Evolutionary conservation across 805 yeast species (phyloP), one percentile per base, ranked within the genome.

Genomic region (Sporopachydermia lactativora): DNA sequence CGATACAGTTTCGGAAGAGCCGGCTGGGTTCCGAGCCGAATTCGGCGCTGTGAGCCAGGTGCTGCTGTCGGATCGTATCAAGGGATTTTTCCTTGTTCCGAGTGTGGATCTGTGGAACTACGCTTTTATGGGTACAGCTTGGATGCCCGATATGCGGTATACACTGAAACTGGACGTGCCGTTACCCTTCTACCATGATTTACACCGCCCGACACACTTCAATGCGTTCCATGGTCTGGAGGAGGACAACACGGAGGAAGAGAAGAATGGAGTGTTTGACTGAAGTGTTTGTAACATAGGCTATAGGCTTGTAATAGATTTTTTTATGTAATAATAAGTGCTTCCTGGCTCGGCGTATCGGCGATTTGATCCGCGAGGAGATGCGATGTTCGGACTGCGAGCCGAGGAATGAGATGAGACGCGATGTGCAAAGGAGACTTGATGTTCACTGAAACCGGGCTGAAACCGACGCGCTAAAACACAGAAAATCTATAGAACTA

Each of bases 181-280:
- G 2, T 50, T 80, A 31, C 74, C 81, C 4, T 92, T 79, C 53
- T 92, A 85, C 59, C 80, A 84, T 53, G 94, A 82, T 49, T 54
- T 74, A 28, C 98, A 92, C 53, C 77, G 98, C 38, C 92, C 96
- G 2, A 67, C 76, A 19, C 98, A 92, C 58, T 92, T 92, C 61
- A 64, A 75, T 39, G 70, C 77, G 4, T 85, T 89, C 54, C 73
- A 68, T 42, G 81, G 75, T 44, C 55, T 82, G 38, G 85, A 77
- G 42, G 75, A 69, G 15, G 60, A 57, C 5, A 61, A 57, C 17
- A 41, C 45, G 8, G 73, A 62, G 14, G 82, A 82, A 5, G 81
- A 73, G 28, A 77, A 73, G 56, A 77, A n/a, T n/a, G n/a, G n/a
- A n/a, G n/a, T n/a, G n/a, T n/a, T n/a, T n/a, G n/a, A n/a, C n/a